Evolutionary conservation across 2,329 filamentous ascomycete species (phyloP).

Genomic region (Elsinoe australis): DNA sequence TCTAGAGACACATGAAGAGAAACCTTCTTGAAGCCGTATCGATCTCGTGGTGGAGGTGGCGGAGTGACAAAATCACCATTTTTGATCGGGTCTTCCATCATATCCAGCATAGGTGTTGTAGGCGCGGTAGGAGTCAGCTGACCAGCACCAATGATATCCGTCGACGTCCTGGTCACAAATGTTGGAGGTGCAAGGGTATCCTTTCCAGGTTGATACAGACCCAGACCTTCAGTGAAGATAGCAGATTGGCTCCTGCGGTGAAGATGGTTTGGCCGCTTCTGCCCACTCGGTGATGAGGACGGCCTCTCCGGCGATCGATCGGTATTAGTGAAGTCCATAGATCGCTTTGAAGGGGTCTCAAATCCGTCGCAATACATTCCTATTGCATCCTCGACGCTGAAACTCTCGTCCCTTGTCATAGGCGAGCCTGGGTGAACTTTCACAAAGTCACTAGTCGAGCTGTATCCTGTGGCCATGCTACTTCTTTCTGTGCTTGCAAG

Average conservation of each 20-base stretch:
- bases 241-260: conserved; percentile 20
- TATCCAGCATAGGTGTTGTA: conserved; percentile 10
- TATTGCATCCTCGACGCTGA: conserved; percentile 55
- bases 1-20: conserved; percentile 68
- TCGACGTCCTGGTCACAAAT: conserved; percentile 16
- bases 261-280: conserved; percentile 9
- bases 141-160: conserved; percentile 18
- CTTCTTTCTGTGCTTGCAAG: conserved; percentile 68
- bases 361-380: conserved; percentile 55
- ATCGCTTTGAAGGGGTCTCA: conserved; percentile 23
- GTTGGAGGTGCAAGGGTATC: conserved; percentile 19
- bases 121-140: conserved; percentile 15
- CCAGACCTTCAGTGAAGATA: conserved; percentile 3
- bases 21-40: conserved; percentile 87
- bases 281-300: conserved; percentile 18
- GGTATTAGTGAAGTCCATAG: conserved; percentile 20
- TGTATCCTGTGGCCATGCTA: conserved; percentile 71
- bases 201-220: conserved; percentile 9
- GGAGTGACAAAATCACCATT: not conserved
- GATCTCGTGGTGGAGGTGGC: conserved; percentile 51
- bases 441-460: conserved; percentile 62
- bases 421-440: conserved; percentile 42
- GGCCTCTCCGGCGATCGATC: conserved; percentile 23
- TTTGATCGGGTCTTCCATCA: not conserved
- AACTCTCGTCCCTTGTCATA: conserved; percentile 35